Conservation (phyloP, 805 yeast genomes). For the Metschnikowia kunwiensis region DNA sequence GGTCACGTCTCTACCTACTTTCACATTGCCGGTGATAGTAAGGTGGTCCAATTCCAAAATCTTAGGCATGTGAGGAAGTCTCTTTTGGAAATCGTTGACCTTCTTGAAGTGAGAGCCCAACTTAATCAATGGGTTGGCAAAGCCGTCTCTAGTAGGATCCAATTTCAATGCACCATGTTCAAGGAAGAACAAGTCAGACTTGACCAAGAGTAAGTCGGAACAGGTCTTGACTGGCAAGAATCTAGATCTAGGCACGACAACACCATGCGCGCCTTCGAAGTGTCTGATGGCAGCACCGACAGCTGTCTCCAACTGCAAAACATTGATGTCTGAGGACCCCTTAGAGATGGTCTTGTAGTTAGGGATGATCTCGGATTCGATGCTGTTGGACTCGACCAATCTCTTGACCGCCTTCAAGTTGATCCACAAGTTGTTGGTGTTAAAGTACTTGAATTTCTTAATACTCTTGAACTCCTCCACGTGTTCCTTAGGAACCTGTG, state of each 20-base stretch:
- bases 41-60: slow-evolving; percentile 95
- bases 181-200: slow-evolving; percentile 87
- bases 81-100: slow-evolving; percentile 83
- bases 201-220: slow-evolving; percentile 89
- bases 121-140: slow-evolving; percentile 90
- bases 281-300: slow-evolving; percentile 99
- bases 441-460: slow-evolving; percentile 96
- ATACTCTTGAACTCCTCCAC: slow-evolving; percentile 97
- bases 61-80: slow-evolving; percentile 94
- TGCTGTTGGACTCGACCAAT: slow-evolving; percentile 76
- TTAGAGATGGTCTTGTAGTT: slow-evolving; percentile 79
- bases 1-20: slow-evolving; percentile 82
- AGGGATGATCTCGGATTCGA: slow-evolving; percentile 93
- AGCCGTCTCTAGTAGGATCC: slow-evolving; percentile 84
- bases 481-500: slow-evolving; percentile 98
- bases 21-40: slow-evolving; percentile 95
- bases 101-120: slow-evolving; percentile 96
- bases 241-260: slow-evolving; percentile 96
- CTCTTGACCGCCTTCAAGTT: slow-evolving; percentile 92
- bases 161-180: slow-evolving; percentile 87
- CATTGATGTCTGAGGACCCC: slow-evolving; percentile 77
- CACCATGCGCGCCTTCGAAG: slow-evolving; percentile 93
- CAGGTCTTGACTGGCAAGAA: slow-evolving; percentile 98
- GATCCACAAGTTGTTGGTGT: slow-evolving; percentile 98
- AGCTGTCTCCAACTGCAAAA: slow-evolving; percentile 95